phyloP scores from a whole-genome alignment of 106 monocot species.

The Gastrodia elata region DNA sequence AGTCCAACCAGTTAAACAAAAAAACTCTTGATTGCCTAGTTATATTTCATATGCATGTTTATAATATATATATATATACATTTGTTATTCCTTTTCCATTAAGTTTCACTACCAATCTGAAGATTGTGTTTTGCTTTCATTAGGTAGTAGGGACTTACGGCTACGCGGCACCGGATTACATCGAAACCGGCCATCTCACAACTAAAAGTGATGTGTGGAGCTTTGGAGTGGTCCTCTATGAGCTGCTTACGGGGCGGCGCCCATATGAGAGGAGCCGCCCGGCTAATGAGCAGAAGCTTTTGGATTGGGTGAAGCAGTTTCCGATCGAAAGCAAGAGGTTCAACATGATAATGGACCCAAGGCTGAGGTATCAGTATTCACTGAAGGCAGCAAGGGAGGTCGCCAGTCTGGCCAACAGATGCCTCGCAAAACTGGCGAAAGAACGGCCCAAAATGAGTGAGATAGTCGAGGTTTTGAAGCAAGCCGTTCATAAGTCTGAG shows the following conservation, averaged over 20 bases:
- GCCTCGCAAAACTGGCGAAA: constrained; percentile 18
- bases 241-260: constrained; percentile 19
- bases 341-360: constrained; percentile 29
- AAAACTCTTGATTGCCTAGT: too few relatives aligned
- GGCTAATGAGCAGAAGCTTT: constrained; percentile 11
- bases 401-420: constrained; percentile 16
- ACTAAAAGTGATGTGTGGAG: constrained; percentile 21
- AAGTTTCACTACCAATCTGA: not conserved
- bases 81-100: not conserved
- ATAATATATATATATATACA: too few relatives aligned
- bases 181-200: constrained; percentile 23
- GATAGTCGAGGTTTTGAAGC: constrained; percentile 14
- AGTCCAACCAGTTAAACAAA: too few relatives aligned
- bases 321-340: constrained; percentile 17
- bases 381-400: constrained; percentile 19
- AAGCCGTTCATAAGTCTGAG: not conserved
- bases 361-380: constrained; percentile 19
- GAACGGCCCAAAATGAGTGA: constrained; percentile 21
- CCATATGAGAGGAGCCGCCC: constrained; percentile 13
- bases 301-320: constrained; percentile 20
- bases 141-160: constrained; percentile 20
- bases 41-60: too few relatives aligned
- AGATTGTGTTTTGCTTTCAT: not conserved
- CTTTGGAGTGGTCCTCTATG: constrained; percentile 25
- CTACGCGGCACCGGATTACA: constrained; percentile 21